These are phyloP conservation scores for Uronychia binucleata DNA, from an alignment of 73 alveolate genomes.

Conservation along the genomic window DNA sequence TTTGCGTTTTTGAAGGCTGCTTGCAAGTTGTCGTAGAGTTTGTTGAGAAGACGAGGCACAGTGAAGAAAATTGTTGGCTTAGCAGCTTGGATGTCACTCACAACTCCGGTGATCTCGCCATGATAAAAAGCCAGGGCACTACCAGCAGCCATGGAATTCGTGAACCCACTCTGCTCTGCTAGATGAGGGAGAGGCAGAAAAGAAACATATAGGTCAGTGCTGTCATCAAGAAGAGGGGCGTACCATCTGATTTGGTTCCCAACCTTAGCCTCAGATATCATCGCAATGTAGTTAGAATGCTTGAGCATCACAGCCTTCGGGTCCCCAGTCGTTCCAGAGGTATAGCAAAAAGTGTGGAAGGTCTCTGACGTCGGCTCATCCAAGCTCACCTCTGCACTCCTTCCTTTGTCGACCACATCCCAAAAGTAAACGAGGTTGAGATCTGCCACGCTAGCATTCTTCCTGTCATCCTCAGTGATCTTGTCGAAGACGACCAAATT, in stretches of 20 bases:
- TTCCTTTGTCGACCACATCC: conserved; percentile 50
- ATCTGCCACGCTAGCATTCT: conserved; percentile 31
- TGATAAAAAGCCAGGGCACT: conserved; percentile 50
- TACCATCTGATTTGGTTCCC: not conserved
- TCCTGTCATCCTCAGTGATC: conserved; percentile 19
- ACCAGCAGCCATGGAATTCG: not conserved
- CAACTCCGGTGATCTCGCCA: conserved; percentile 73
- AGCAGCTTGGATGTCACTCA: conserved; percentile 73
- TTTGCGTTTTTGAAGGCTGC: conserved; percentile 53
- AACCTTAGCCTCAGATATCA: not conserved
- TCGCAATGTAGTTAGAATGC: conserved; percentile 41
- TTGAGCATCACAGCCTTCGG: conserved; percentile 79
- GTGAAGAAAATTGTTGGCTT: conserved; percentile 71
- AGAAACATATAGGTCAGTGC: conserved; percentile 54
- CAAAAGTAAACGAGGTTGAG: conserved; percentile 25
- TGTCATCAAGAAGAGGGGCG: not conserved
- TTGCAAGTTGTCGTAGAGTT: conserved; percentile 71
- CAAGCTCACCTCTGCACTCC: conserved; percentile 9
- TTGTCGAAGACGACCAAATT: conserved; percentile 53
- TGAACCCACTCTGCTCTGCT: conserved; percentile 14
- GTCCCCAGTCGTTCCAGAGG: conserved; percentile 86
- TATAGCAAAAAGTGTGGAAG: conserved; percentile 70
- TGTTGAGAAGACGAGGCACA: conserved; percentile 80
- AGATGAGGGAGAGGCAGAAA: conserved; percentile 70
- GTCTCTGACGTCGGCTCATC: conserved; percentile 52